Evolutionary conservation across 148 eudicot species (phyloP), one percentile per base, ranked within the genome.

Genomic region (Fagopyrum esculentum): DNA sequence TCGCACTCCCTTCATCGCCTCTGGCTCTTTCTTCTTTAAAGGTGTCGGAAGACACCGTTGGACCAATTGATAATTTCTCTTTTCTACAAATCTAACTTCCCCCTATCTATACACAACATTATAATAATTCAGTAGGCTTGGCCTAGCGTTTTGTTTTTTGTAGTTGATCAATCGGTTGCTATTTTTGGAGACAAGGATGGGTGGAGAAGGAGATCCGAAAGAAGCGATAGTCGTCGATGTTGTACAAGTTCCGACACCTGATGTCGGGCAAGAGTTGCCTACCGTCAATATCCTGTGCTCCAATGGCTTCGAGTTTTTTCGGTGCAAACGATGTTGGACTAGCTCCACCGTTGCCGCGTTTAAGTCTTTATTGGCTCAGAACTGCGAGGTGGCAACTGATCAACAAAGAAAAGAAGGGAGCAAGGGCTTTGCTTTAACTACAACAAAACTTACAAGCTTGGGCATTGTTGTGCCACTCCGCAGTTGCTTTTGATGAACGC

Each of bases 241-340:
- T 16, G 83, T 54, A 9, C 79, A 74, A 40, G 78, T 57, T 55
- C 19, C 75, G 7, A 19, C 47, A 13, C 83, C 71, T 5, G 88
- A 84, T 77, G 91, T 90, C 26, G 43, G 43, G 16, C 68, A 61
- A 43, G 68, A 61, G 40, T 61, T 64, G 70, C 45, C 70, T 40
- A 79, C 84, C 49, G 84, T 93, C 54, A 91, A 93, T 76, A 81
- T 93, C 15, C 85, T 94, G 45, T 91, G 94, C 71, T 89, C 97
- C 1, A 93, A 89, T 75, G 94, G 92, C 76, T 76, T 89, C 0
- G 91, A 93, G 73, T 22, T 22, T 91, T 91, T 69, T 73, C 90
- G 44, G 97, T 93, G 17, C 84, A 74, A 48, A 80, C 86, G 47
- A 75, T 73, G 76, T 85, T 93, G 55, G 92, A 85, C 26, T 22